phyloP scores from a whole-genome alignment of 1,284 basidiomycete species.

The Leccinum angustisporum region DNA sequence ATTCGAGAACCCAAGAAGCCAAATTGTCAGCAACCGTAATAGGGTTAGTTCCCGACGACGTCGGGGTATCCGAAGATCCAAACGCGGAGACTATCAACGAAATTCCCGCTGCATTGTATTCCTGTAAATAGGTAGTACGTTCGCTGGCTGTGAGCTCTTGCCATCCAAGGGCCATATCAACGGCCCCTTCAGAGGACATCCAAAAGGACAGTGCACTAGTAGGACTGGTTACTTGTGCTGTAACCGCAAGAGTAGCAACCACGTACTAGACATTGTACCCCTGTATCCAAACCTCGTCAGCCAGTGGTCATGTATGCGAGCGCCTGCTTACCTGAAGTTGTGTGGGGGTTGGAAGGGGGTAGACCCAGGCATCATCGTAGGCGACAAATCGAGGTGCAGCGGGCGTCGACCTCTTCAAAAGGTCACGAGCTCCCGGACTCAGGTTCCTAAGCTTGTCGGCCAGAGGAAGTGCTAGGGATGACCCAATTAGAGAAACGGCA shows the following conservation, averaged over 20 bases:
- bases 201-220: conserved; percentile 47
- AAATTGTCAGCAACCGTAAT: conserved; percentile 42
- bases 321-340: conserved; percentile 13
- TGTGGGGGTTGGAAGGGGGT: conserved; percentile 30
- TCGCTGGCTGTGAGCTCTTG: conserved; percentile 33
- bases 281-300: conserved; percentile 20
- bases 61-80: conserved; percentile 52
- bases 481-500: not conserved
- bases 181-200: conserved; percentile 39
- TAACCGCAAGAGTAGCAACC: not conserved
- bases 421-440: conserved; percentile 8
- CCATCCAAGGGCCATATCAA: conserved; percentile 47
- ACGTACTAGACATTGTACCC: conserved; percentile 51
- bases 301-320: conserved; percentile 28
- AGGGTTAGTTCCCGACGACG: conserved; percentile 39
- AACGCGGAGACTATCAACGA: conserved; percentile 50
- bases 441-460: conserved; percentile 9
- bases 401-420: conserved; percentile 16
- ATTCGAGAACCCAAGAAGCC: conserved; percentile 48
- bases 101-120: conserved; percentile 46
- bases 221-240: not conserved
- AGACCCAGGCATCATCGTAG: conserved; percentile 43
- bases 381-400: conserved; percentile 43
- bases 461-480: conserved; percentile 4
- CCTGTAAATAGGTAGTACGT: conserved; percentile 28